Base-by-base conservation (phyloP, 192 early-diverging fungal species). In the Powellomyces hirtus region DNA sequence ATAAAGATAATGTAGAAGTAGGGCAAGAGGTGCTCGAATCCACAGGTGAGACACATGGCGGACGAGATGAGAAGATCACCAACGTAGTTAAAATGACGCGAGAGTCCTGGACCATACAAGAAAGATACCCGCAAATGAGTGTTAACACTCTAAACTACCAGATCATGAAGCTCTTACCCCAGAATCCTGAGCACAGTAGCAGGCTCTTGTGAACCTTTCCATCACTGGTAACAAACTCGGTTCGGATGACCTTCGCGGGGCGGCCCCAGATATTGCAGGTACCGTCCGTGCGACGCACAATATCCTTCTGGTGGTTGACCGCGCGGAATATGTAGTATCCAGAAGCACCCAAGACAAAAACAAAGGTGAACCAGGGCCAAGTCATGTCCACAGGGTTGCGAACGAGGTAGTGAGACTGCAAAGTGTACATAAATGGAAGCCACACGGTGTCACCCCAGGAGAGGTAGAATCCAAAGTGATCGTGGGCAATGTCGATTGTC, bases 401-500 rank as follows among this genome's bases (percentile, higher is more conserved):
- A 50, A 89, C 81, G 26, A 92, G 73, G 76, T 84, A 92, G 84
- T 91, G 89, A 18, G 86, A 86, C 75, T 92, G 90, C 59, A 92
- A 80, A 30, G 90, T 90, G 78, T 92, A 92, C 88, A 92, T 85
- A 75, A 79, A 92, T 22, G 90, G 90, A 37, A 92, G 75, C 90
- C 89, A 92, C 24, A 90, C 90, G 42, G 76, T 79, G 75, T 92
- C 90, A 42, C 90, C 90, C 90, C 90, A 92, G 22, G 89, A 87
- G 27, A 92, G 81, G 78, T 92, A 91, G 78, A 90, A 92, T 29
- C 91, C 91, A 75, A 92, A 91, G 77, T 92, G 91, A 71, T 92
- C 91, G 74, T 92, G 91, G 57, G 82, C 83, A 64, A 92, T 91
- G 73, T 92, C 88, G 69, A 92, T 91, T 40, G 91, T 92, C 49